Base-by-base conservation (phyloP, 2,329 filamentous ascomycete species). In the Fusarium aywerte region DNA sequence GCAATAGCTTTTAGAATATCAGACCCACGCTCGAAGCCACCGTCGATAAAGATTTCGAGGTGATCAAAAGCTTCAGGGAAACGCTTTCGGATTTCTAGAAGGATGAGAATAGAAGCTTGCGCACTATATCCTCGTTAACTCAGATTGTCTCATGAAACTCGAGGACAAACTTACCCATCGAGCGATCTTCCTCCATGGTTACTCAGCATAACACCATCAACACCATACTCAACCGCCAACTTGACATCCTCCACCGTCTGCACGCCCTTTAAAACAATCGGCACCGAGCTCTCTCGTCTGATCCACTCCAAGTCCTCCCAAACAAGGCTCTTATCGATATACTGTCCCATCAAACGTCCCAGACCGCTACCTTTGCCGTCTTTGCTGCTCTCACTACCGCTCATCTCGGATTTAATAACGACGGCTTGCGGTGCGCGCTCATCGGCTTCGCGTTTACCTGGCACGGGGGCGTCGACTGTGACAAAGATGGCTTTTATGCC, bases 101-200 rank as follows among this genome's bases (percentile, higher is more conserved):
- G 76, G 1, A 83, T 82, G 18, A 86, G 76, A 8, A 86, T 82
- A 0, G 80, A 80, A 1, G 84, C 81, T 29, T 74, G 74, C 73
- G 83, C 60, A 27, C 74, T 74, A 4, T 0, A 4, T 6, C 1
- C 12, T 10, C 4, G 35, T 69, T 9, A 70, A 44, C 9, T 32
- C 2, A 5, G 0, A 0, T 2, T 3, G 8, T 18, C 0, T 2
- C 0, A 2, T 1, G 2, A 10, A 0, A 7, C 5, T 3, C 8
- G 2, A 0, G 3, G 1, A 4, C 1, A 4, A 1, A 57, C 68
- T 59, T 49, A 71, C 73, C 82, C 84, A 50, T 88, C 85, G 2
- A 86, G 76, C 2, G 84, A 84, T 27, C 86, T 77, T 4, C 86
- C 86, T 18, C 86, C 86, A 55, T 88, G 86, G 62, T 88, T 89